Evolutionary conservation across 1,284 basidiomycete genomes (phyloP).

Genomic region (Earliella scabrosa): DNA sequence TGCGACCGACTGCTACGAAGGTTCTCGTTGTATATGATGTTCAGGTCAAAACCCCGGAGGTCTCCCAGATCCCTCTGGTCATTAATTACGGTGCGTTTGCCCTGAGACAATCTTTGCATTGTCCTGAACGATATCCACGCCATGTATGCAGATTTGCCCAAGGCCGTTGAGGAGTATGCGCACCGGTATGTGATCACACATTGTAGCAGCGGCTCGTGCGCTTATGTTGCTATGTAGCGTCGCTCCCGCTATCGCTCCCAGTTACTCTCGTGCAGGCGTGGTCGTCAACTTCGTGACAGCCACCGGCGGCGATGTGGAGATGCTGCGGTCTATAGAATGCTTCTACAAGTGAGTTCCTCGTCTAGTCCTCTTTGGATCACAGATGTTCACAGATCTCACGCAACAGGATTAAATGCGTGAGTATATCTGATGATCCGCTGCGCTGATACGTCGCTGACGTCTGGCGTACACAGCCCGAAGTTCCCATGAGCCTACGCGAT

Average conservation of each 20-base stretch:
- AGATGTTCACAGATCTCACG: conserved; percentile 14
- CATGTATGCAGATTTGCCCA: conserved; percentile 74
- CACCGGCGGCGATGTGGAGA: conserved; percentile 95
- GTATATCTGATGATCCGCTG: conserved; percentile 34
- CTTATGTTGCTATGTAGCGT: conserved; percentile 49
- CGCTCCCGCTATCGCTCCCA: conserved; percentile 80
- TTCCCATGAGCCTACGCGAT: conserved; percentile 85
- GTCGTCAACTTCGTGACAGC: conserved; percentile 96
- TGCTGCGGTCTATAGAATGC: conserved; percentile 97
- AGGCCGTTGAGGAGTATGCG: conserved; percentile 95
- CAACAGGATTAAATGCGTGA: conserved; percentile 84
- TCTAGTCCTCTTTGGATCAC: not conserved
- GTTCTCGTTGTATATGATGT: conserved; percentile 92
- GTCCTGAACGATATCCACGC: not conserved
- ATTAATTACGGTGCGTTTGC: conserved; percentile 81
- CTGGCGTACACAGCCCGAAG: conserved; percentile 68
- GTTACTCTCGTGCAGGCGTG: conserved; percentile 83
- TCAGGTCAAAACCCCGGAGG: conserved; percentile 86
- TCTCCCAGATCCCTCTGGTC: conserved; percentile 88
- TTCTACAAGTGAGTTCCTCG: conserved; percentile 77
- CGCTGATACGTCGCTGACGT: conserved; percentile 6
- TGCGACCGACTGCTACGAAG: conserved; percentile 66
- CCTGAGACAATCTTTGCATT: not conserved
- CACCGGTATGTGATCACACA: conserved; percentile 72
- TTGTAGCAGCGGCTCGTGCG: not conserved